A percentile compares a stretch with the other conserved stretches of the same genome.
phyloP scores from a whole-genome alignment of 2,329 filamentous ascomycete species.

The Didymella glomerata region DNA sequence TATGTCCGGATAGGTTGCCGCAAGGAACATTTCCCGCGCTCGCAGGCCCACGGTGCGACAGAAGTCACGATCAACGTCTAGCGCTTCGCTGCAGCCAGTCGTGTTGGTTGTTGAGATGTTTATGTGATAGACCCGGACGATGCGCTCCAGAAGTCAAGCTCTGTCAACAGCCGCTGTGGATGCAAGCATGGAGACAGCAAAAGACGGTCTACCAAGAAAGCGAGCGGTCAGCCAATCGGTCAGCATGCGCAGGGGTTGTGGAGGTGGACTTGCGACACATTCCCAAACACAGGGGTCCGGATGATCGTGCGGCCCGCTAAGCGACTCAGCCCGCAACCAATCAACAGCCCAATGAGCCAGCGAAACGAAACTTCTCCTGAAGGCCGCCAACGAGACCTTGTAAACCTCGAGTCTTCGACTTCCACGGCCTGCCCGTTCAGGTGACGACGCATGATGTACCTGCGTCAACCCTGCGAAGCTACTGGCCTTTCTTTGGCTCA shows the following conservation, averaged over 20 bases:
- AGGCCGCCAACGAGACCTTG: constrained; percentile 26
- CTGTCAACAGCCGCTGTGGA: constrained; percentile 29
- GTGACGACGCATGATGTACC: constrained; percentile 40
- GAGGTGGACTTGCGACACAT: constrained; percentile 38
- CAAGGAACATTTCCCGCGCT: constrained; percentile 9
- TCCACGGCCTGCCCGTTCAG: constrained; percentile 29
- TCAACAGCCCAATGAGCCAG: constrained; percentile 25
- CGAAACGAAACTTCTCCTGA: constrained; percentile 42
- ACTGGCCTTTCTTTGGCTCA: constrained; percentile 42
- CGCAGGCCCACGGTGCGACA: neutral
- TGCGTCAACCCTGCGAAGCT: constrained; percentile 31
- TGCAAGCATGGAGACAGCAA: constrained; percentile 18
- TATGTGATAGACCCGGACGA: constrained; percentile 29
- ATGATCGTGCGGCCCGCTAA: constrained; percentile 35
- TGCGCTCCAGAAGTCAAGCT: constrained; percentile 28
- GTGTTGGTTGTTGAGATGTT: constrained; percentile 3
- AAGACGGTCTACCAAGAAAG: constrained; percentile 24
- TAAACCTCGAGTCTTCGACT: constrained; percentile 23
- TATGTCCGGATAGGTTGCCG: constrained; percentile 4
- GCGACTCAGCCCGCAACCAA: constrained; percentile 41
- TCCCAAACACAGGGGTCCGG: constrained; percentile 42
- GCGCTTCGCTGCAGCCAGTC: constrained; percentile 29
- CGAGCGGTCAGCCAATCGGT: constrained; percentile 41
- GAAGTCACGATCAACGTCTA: constrained; percentile 14
- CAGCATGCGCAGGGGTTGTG: constrained; percentile 27